These are phyloP conservation scores for Apiospora koreana DNA, from an alignment of 2,329 filamentous ascomycete species.

Conservation along the genomic window DNA sequence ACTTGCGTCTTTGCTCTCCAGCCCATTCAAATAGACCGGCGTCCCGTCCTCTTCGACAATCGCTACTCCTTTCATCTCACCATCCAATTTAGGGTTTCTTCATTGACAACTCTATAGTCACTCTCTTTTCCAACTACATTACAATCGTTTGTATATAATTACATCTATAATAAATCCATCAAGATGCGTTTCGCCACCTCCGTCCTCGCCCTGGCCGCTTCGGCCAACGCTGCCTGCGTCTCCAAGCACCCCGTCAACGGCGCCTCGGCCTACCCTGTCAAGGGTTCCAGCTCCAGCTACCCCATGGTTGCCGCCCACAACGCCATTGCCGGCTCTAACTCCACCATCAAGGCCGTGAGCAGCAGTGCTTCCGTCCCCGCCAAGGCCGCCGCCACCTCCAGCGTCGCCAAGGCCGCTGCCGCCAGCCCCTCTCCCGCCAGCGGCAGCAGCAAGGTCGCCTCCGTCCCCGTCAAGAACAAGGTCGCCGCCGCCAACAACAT, in stretches of 20 bases:
- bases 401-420: conserved; percentile 11
- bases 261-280: not conserved
- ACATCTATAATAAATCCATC: conserved; percentile 18
- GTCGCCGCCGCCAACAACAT: conserved; percentile 25
- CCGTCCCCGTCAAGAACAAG: not conserved
- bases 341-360: conserved; percentile 10
- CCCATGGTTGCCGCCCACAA: not conserved
- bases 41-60: not conserved
- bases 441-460: conserved; percentile 2
- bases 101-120: conserved; percentile 8
- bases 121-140: not conserved
- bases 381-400: conserved; percentile 11
- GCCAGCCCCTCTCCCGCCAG: conserved; percentile 18
- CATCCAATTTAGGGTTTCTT: conserved; percentile 6
- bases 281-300: conserved; percentile 10
- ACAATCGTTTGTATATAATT: conserved; percentile 9
- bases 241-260: not conserved
- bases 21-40: not conserved
- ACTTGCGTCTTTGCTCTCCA: not conserved
- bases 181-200: conserved; percentile 31
- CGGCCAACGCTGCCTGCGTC: conserved; percentile 16
- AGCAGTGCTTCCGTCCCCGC: not conserved
- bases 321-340: not conserved
- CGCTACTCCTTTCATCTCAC: not conserved
- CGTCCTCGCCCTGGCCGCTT: conserved; percentile 26